Percentiles rank a stretch among this genome's conserved stretches.
Conservation (phyloP, 352 stramenopile species). For the Phytopythium cucurbitacearum region DNA sequence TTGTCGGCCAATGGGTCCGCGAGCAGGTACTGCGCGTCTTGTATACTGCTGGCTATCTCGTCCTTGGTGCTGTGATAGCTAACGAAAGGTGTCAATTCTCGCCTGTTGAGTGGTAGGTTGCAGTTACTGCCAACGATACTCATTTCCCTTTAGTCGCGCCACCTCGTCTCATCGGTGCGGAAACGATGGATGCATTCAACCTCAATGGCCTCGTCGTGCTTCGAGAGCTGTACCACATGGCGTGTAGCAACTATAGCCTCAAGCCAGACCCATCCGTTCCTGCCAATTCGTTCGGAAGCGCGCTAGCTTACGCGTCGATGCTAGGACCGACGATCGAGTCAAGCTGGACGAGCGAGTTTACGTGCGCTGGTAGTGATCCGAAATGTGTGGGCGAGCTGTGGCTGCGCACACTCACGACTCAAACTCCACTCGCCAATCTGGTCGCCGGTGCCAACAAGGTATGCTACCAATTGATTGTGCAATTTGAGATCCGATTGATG, state of each 20-base stretch:
- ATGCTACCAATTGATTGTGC: neutral
- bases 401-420: neutral
- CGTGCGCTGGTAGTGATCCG: neutral
- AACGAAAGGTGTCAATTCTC: no score
- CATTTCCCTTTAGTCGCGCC: no score
- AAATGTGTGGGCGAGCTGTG: neutral
- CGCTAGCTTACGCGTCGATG: constrained; percentile 1
- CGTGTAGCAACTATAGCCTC: neutral
- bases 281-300: neutral
- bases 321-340: neutral
- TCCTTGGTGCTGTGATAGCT: neutral
- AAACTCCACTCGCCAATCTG: neutral
- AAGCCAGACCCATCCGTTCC: neutral
- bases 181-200: constrained; percentile 1
- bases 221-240: constrained; percentile 5
- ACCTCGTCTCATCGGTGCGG: neutral
- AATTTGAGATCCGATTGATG: no score
- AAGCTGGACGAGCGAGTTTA: neutral
- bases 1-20: neutral
- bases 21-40: no score
- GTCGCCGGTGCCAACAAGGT: neutral
- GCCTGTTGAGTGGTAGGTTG: no score
- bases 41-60: no score
- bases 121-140: no score
- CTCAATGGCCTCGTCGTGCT: constrained; percentile 1